A percentile compares a stretch with the other conserved stretches of the same genome.
These are phyloP conservation scores for Rhynchosporium agropyri DNA, from an alignment of 2,329 filamentous ascomycete genomes.

Conservation along the genomic window DNA sequence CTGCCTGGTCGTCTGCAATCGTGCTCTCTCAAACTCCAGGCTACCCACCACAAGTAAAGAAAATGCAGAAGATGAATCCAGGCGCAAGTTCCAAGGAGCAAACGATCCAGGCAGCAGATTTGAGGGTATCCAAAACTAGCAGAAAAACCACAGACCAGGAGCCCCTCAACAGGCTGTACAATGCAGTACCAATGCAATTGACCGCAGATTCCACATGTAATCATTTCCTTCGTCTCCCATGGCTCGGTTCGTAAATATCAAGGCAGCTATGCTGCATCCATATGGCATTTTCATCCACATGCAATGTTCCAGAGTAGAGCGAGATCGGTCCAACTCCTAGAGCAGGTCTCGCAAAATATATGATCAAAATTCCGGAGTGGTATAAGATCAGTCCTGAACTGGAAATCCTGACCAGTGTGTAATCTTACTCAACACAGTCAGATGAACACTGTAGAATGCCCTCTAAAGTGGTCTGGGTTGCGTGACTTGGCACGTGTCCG, in stretches of 20 bases:
- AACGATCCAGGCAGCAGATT: conserved; percentile 41
- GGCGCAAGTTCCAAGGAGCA: conserved; percentile 30
- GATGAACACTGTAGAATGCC: conserved; percentile 30
- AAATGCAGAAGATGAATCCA: conserved; percentile 20
- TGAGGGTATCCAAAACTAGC: conserved; percentile 37
- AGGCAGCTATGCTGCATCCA: conserved; percentile 32
- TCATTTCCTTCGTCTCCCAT: conserved; percentile 30
- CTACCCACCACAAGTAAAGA: conserved; percentile 25
- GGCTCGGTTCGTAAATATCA: conserved; percentile 38
- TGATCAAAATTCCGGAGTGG: conserved; percentile 28
- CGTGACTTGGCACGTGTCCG: conserved; percentile 32
- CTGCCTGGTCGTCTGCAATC: conserved; percentile 28
- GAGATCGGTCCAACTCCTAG: conserved; percentile 30
- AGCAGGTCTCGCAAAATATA: conserved; percentile 26
- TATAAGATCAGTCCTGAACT: conserved; percentile 30
- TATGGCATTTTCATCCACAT: conserved; percentile 32
- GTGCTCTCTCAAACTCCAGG: conserved; percentile 18
- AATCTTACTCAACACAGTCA: conserved; percentile 31
- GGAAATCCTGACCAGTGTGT: conserved; percentile 31
- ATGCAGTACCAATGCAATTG: conserved; percentile 42
- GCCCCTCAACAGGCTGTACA: conserved; percentile 39
- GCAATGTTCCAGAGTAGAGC: conserved; percentile 28
- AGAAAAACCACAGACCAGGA: conserved; percentile 33
- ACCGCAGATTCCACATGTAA: conserved; percentile 34
- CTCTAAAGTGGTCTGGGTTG: conserved; percentile 34